Evolutionary conservation across 73 alveolate genomes (phyloP).

Genomic region (Effrenium voratum): DNA sequence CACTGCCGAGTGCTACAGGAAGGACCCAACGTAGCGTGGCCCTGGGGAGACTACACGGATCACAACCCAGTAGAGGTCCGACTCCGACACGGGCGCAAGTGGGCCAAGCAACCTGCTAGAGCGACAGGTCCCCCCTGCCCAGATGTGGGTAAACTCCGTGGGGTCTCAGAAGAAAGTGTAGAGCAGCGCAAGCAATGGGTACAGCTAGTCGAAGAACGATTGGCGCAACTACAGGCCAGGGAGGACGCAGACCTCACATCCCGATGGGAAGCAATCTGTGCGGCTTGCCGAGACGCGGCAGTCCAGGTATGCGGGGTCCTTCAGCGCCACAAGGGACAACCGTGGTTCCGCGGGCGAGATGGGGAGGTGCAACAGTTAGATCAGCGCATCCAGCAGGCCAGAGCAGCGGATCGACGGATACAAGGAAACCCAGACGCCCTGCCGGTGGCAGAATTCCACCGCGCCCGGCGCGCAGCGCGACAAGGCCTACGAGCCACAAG

Average conservation of each 20-base stretch:
- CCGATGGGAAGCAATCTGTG: neutral
- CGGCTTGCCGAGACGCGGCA: neutral
- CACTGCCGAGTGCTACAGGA: neutral
- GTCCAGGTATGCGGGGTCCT: slow-evolving; percentile 3
- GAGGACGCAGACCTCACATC: neutral
- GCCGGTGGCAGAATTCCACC: neutral
- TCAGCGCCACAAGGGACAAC: neutral
- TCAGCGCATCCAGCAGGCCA: neutral
- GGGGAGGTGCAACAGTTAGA: neutral
- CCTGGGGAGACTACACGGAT: slow-evolving; percentile 46
- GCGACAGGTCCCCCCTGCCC: neutral
- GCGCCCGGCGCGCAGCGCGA: neutral
- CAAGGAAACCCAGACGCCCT: neutral
- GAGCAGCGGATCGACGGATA: neutral
- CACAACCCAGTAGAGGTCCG: slow-evolving; percentile 11
- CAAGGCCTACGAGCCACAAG: neutral
- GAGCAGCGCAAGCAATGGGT: neutral
- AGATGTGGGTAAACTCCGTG: neutral
- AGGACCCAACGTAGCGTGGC: neutral
- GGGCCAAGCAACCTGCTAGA: neutral
- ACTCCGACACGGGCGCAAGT: neutral
- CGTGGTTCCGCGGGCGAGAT: neutral
- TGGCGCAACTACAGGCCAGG: neutral
- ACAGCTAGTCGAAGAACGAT: neutral
- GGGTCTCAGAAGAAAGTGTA: neutral